Percentiles rank a stretch among this genome's conserved stretches.
phyloP scores from a whole-genome alignment of 1,284 basidiomycete genomes.

The Austroboletus rostrupii region DNA sequence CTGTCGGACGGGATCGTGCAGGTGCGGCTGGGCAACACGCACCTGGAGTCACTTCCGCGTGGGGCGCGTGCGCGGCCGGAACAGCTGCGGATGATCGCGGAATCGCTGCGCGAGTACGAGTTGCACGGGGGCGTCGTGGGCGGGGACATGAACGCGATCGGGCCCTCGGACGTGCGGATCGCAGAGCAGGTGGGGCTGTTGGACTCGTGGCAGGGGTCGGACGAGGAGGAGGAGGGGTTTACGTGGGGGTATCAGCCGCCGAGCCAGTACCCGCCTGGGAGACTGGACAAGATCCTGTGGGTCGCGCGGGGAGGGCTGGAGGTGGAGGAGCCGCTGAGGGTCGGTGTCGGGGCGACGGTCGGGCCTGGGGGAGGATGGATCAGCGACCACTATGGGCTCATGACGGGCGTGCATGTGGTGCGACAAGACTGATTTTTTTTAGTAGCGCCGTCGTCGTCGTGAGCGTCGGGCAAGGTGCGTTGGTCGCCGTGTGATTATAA shows the following conservation, averaged over 20 bases:
- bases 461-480: too few relatives aligned
- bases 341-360: conserved; percentile 52
- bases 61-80: conserved; percentile 43
- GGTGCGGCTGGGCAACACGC: conserved; percentile 63
- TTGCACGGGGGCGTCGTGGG: conserved; percentile 56
- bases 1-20: conserved; percentile 36
- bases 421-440: conserved; percentile 18
- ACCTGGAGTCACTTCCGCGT: conserved; percentile 56
- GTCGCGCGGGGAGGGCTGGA: conserved; percentile 41
- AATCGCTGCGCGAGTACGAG: conserved; percentile 41
- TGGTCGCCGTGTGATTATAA: too few relatives aligned
- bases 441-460: too few relatives aligned
- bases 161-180: conserved; percentile 39
- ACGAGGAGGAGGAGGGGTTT: conserved; percentile 39
- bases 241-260: conserved; percentile 68
- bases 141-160: conserved; percentile 70
- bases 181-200: conserved; percentile 42
- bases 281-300: conserved; percentile 67
- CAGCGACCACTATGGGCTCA: conserved; percentile 64
- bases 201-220: conserved; percentile 51
- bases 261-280: conserved; percentile 39
- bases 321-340: conserved; percentile 47
- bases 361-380: conserved; percentile 41
- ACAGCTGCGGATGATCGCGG: conserved; percentile 51
- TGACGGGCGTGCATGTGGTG: conserved; percentile 41